Base-by-base conservation (phyloP, 2,329 filamentous ascomycete species). In the Tolypocladium album region DNA sequence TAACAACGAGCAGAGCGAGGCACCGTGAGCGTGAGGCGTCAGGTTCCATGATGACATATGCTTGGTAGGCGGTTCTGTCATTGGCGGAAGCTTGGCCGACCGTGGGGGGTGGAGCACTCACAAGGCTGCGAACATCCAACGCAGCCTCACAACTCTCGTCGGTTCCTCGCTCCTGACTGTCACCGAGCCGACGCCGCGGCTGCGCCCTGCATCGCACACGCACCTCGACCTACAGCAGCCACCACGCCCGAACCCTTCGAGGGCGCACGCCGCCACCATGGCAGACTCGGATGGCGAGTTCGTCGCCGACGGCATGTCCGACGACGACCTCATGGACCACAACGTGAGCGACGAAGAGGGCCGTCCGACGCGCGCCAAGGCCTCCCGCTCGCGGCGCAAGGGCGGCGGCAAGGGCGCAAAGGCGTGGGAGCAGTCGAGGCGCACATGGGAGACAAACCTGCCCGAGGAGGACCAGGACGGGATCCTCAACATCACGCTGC, bases 221-320 rank as follows among this genome's bases (percentile, higher is more conserved):
- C 57, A 38, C 27, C 34, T 34, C 31, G 31, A 1, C 4, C 17
- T 20, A 9, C 38, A 20, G 55, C 15, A 56, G 15, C 55, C n/a
- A 20, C 17, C 36, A 2, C 24, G 36, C 36, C 12, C 7, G 22
- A 22, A 42, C 6, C 56, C 31, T 24, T 38, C 31, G 39, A 43
- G n/a, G 27, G 34, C 57, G 36, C 31, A 34, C 38, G 38, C 36
- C 43, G 45, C 56, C 61, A 63, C 62, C 64, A 90, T 90, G 88
- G 85, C 86, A 60, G 87, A 89, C 74, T 89, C 87, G 22, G 88
- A 90, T 69, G 87, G 84, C 72, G 87, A 89, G 65, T 89, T 84
- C 70, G 80, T 88, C 62, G 82, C 72, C 64, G 82, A 84, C 61
- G 82, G 82, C 67, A 77, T 79, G 70, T 88, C 85, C 31, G 86